Percentiles rank a stretch among this genome's conserved stretches.
Conservation (phyloP, 179 eudicot species). For the Drosera spatulata region DNA sequence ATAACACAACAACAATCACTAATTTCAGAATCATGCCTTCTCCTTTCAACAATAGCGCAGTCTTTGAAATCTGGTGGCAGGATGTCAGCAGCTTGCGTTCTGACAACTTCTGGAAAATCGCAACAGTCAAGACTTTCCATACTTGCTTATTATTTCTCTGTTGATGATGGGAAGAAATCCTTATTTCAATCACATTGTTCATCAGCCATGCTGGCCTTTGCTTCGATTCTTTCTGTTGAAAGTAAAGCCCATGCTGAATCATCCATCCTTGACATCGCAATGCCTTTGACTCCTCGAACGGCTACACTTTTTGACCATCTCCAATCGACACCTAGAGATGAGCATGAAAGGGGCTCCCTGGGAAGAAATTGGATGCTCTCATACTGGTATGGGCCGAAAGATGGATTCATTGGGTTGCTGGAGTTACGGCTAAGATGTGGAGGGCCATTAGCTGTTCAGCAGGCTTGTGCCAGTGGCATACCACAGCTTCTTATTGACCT, state of each 20-base stretch:
- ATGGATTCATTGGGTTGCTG: slow-evolving; percentile 86
- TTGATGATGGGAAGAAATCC: slow-evolving; percentile 47
- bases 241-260: slow-evolving; percentile 36
- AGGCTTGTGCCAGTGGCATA: slow-evolving; percentile 89
- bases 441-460: slow-evolving; percentile 87
- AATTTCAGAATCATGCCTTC: slow-evolving; percentile 58
- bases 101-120: slow-evolving; percentile 68
- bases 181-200: slow-evolving; percentile 57
- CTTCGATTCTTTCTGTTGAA: slow-evolving; percentile 79
- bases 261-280: slow-evolving; percentile 55
- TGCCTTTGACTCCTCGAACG: slow-evolving; percentile 80
- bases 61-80: slow-evolving; percentile 82
- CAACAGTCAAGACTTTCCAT: slow-evolving; percentile 77
- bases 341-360: slow-evolving; percentile 22
- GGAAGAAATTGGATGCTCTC: slow-evolving; percentile 44
- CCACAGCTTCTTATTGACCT: slow-evolving; percentile 79
- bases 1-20: slow-evolving; percentile 41
- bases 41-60: slow-evolving; percentile 75
- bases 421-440: slow-evolving; percentile 78
- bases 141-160: slow-evolving; percentile 71
- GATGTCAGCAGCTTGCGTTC: slow-evolving; percentile 62
- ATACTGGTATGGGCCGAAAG: slow-evolving; percentile 82
- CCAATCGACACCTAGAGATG: slow-evolving; percentile 28
- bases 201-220: slow-evolving; percentile 87
- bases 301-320: slow-evolving; percentile 74